Evolutionary conservation across 2,329 filamentous ascomycete species (phyloP).

Genomic region (Claviceps humidiphila): DNA sequence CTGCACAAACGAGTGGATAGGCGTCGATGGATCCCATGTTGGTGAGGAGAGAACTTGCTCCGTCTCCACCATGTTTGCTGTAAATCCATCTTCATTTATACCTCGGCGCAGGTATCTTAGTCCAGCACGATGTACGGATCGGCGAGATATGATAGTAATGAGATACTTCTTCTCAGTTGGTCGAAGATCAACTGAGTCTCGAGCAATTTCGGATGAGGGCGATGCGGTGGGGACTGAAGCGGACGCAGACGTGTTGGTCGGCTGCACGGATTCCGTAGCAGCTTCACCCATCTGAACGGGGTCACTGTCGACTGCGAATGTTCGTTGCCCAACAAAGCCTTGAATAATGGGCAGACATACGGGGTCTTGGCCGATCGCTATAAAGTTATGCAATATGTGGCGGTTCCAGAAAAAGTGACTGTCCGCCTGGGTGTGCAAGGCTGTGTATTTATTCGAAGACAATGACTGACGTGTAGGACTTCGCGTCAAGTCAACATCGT

Average conservation of each 20-base stretch:
- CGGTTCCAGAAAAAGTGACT: conserved; percentile 84
- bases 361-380: conserved; percentile 55
- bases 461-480: conserved; percentile 29
- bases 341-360: conserved; percentile 78
- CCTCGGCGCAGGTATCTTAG: conserved; percentile 82
- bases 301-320: conserved; percentile 59
- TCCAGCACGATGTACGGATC: conserved; percentile 75
- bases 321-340: conserved; percentile 79
- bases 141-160: conserved; percentile 82
- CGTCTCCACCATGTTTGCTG: conserved; percentile 86
- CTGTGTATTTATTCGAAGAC: conserved; percentile 18
- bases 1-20: conserved; percentile 74
- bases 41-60: conserved; percentile 78
- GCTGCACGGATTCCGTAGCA: conserved; percentile 32
- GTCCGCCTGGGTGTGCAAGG: conserved; percentile 62
- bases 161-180: conserved; percentile 48
- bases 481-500: conserved; percentile 83
- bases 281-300: conserved; percentile 40
- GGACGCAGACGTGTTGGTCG: conserved; percentile 24
- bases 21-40: conserved; percentile 47
- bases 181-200: conserved; percentile 27
- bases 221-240: conserved; percentile 13
- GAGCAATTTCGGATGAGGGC: conserved; percentile 13
- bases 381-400: conserved; percentile 59
- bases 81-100: conserved; percentile 76